Base-by-base conservation (phyloP, 495 filamentous ascomycete genomes). In the Peziza echinospora region DNA sequence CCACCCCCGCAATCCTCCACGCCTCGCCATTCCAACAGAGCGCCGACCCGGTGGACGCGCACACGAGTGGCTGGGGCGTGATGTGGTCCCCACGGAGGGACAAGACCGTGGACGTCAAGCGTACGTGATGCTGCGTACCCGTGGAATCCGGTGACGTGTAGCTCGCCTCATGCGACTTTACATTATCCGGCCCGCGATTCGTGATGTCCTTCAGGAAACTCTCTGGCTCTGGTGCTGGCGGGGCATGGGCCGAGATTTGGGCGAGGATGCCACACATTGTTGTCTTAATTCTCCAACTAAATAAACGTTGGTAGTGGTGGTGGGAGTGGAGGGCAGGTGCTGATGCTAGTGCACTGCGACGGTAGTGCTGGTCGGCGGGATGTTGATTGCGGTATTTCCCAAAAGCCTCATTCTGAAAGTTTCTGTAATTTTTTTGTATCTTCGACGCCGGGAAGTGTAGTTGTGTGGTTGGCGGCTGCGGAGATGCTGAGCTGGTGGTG, bases 21-120 rank as follows among this genome's bases (percentile, higher is more conserved):
- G 85, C 91, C 59, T 99, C 89, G n/a, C 89, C 89, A 54, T 96
- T 96, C 87, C 89, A 99, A 68, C 87, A 94, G 13, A 99, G 68
- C 10, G 82, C 66, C 7, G 81, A 87, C 17, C 70, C 70, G n/a
- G 68, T 71, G 2, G 51, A 48, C 4, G 52, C 16, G 53, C 82
- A 75, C 30, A 68, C 61, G 17, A 92, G 69, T 0, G 89, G 89
- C 54, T 99, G 89, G 11, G 62, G 57, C 16, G 77, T 71, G 41
- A 91, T 54, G 48, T 71, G 66, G 26, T 76, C 69, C 19, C 89
- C 87, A 52, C 89, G 72, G 17, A 99, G 67, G 4, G 85, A 73
- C 5, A 99, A 71, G 1, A 99, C 89, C 4, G 82, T 91, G 11
- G 89, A 85, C 3, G 75, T 68, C 53, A 87, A 80, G 16, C 67